Conservation (phyloP, 2,329 filamentous ascomycete species). For the Monosporascus cannonballus region DNA sequence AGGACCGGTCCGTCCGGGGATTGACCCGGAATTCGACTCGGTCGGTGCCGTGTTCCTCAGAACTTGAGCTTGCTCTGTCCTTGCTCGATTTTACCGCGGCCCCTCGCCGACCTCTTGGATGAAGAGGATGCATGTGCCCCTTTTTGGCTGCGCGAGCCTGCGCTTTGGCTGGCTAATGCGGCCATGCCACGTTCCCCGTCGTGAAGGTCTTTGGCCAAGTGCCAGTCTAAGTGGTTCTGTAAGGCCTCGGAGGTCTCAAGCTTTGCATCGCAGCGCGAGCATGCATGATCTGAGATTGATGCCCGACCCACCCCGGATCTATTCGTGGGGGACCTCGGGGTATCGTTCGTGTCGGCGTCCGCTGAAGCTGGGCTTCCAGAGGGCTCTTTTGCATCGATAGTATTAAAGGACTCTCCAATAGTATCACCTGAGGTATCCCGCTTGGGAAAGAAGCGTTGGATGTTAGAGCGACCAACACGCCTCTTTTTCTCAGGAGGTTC, state of each 20-base stretch:
- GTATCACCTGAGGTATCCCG: constrained; percentile 23
- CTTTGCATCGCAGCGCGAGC: constrained; percentile 58
- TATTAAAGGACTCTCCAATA: constrained; percentile 19
- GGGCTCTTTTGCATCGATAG: constrained; percentile 11
- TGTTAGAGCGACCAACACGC: constrained; percentile 42
- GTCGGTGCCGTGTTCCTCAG: constrained; percentile 33
- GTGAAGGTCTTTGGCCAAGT: constrained; percentile 84
- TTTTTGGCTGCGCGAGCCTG: constrained; percentile 27
- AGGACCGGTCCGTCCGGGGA: background rate
- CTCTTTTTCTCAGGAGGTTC: constrained; percentile 35
- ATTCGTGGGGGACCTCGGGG: constrained; percentile 13
- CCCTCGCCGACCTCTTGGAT: constrained; percentile 31
- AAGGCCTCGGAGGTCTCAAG: constrained; percentile 52
- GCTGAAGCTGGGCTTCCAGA: constrained; percentile 1
- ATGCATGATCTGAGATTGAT: constrained; percentile 39
- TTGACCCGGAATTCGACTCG: background rate
- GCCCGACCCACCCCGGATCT: constrained; percentile 25
- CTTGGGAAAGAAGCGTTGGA: constrained; percentile 53
- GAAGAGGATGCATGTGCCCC: constrained; percentile 30
- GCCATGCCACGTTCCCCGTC: constrained; percentile 49
- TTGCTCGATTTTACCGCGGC: constrained; percentile 41
- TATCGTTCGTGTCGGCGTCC: constrained; percentile 10
- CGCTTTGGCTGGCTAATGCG: constrained; percentile 35
- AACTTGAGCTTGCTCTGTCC: constrained; percentile 58
- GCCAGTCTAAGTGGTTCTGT: constrained; percentile 85